These are phyloP conservation scores for Secale cereale DNA, from an alignment of 176 grass and related monocot species.

Conservation along the genomic window DNA sequence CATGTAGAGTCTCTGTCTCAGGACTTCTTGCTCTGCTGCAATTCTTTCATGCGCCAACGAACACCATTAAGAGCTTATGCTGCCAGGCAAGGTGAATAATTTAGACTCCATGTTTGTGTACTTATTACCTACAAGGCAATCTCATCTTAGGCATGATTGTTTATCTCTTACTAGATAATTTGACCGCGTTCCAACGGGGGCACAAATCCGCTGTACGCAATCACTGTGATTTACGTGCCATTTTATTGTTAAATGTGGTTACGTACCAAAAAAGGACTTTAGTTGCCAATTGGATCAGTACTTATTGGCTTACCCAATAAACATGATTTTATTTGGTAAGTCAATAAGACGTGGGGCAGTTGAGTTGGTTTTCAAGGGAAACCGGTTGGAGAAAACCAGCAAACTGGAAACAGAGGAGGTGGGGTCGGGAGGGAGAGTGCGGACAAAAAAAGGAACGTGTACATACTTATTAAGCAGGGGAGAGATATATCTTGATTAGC, in stretches of 20 bases:
- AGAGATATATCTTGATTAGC: neutral
- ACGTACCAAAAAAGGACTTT: neutral
- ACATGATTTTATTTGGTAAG: neutral
- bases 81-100: neutral
- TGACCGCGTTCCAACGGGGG: neutral
- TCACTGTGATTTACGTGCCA: neutral
- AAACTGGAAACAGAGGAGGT: neutral
- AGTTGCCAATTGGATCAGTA: neutral
- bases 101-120: neutral
- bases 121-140: neutral
- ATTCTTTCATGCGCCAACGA: neutral
- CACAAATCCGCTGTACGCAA: neutral
- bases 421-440: neutral
- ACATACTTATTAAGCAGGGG: neutral
- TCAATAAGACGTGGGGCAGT: neutral
- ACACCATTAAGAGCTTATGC: neutral
- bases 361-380: neutral
- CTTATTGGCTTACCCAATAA: neutral
- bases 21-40: neutral
- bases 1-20: neutral
- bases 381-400: neutral
- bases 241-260: neutral
- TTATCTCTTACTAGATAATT: neutral
- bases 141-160: neutral
- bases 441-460: neutral